Conservation (phyloP, 148 eudicot genomes). For the Arctostaphylos glauca region DNA sequence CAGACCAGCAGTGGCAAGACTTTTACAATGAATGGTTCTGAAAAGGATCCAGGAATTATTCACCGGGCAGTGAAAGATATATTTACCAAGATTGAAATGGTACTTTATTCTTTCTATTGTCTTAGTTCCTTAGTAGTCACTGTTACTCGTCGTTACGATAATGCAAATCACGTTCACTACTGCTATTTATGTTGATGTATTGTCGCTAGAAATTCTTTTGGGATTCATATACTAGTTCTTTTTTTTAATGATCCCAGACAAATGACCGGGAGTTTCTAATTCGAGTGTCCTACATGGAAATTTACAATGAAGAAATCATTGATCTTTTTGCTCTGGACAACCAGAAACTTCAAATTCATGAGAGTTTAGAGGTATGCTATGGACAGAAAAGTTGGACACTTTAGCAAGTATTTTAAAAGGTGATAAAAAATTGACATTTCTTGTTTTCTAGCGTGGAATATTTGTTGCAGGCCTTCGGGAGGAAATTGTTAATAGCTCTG, state of each 20-base stretch:
- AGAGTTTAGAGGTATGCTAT: constrained; percentile 75
- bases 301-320: constrained; percentile 94
- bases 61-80: constrained; percentile 81
- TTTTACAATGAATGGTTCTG: constrained; percentile 95
- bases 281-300: constrained; percentile 98
- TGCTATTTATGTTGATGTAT: background rate
- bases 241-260: constrained; percentile 35
- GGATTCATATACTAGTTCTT: background rate
- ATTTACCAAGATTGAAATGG: constrained; percentile 63
- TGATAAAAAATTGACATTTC: constrained; percentile 16
- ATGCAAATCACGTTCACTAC: background rate
- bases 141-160: background rate
- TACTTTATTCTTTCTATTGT: constrained; percentile 15
- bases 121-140: background rate
- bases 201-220: background rate
- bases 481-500: constrained; percentile 83
- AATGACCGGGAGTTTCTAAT: constrained; percentile 75
- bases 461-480: constrained; percentile 96
- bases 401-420: background rate
- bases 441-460: constrained; percentile 70
- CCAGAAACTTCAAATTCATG: constrained; percentile 88
- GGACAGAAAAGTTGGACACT: constrained; percentile 4
- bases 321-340: constrained; percentile 83
- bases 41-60: constrained; percentile 81
- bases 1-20: constrained; percentile 99